Percentiles rank a stretch among this genome's conserved stretches.
These are phyloP conservation scores for Trichaptum fuscoviolaceum DNA, from an alignment of 768 basidiomycete genomes.

Conservation along the genomic window DNA sequence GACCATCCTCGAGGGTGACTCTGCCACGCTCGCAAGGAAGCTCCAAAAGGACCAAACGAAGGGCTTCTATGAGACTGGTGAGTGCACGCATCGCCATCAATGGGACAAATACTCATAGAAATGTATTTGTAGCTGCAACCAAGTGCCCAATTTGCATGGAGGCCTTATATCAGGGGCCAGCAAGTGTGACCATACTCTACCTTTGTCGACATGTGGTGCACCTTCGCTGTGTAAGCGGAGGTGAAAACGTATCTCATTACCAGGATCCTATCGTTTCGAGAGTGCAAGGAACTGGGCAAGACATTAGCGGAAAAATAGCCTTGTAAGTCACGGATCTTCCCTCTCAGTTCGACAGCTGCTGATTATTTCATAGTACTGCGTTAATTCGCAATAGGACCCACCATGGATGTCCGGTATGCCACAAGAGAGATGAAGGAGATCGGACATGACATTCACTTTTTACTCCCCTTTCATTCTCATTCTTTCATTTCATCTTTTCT, in stretches of 20 bases:
- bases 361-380: slow-evolving; percentile 47
- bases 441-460: slow-evolving; percentile 17
- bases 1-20: slow-evolving; percentile 80
- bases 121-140: slow-evolving; percentile 43
- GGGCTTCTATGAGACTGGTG: slow-evolving; percentile 75
- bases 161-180: slow-evolving; percentile 51
- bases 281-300: slow-evolving; percentile 34
- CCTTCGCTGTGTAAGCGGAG: slow-evolving; percentile 66
- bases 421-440: slow-evolving; percentile 49
- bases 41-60: slow-evolving; percentile 73
- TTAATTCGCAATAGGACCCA: slow-evolving; percentile 58
- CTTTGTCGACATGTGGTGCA: slow-evolving; percentile 89
- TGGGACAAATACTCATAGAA: slow-evolving; percentile 4
- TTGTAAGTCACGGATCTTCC: slow-evolving; percentile 49
- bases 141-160: slow-evolving; percentile 63
- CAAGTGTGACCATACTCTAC: slow-evolving; percentile 66
- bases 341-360: slow-evolving; percentile 10
- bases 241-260: slow-evolving; percentile 55
- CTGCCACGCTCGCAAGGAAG: slow-evolving; percentile 58
- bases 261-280: slow-evolving; percentile 50
- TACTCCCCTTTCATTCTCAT: background rate
- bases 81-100: slow-evolving; percentile 20
- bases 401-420: slow-evolving; percentile 77
- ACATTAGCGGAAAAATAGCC: slow-evolving; percentile 69
- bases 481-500: background rate